Conservation (phyloP, 345 rosid species). For the Geranium brycei region DNA sequence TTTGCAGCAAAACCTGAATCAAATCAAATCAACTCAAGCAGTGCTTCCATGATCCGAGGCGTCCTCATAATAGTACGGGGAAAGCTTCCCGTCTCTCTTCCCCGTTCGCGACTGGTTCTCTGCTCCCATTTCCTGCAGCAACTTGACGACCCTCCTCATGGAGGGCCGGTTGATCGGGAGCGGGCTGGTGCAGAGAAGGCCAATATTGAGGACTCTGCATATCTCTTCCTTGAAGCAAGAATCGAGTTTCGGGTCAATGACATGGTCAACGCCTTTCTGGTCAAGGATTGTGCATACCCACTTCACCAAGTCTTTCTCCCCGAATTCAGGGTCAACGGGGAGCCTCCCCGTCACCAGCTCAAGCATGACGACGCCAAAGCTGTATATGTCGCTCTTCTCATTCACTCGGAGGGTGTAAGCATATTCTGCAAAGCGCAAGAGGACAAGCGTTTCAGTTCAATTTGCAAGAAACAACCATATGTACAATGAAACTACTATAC, state of each 20-base stretch:
- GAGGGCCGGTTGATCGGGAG: slow-evolving; percentile 91
- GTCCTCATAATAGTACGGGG: slow-evolving; percentile 32
- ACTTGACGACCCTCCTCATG: slow-evolving; percentile 87
- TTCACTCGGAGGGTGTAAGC: slow-evolving; percentile 93
- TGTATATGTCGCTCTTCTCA: slow-evolving; percentile 98
- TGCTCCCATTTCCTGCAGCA: slow-evolving; percentile 63
- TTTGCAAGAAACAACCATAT: too few relatives aligned
- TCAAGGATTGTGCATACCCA: slow-evolving; percentile 75
- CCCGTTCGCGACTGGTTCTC: slow-evolving; percentile 22
- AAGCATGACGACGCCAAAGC: slow-evolving; percentile 88
- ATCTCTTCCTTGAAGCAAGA: slow-evolving; percentile 76
- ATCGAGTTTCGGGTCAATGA: slow-evolving; percentile 68
- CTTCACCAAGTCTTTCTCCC: slow-evolving; percentile 89
- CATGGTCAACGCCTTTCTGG: slow-evolving; percentile 71
- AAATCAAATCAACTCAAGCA: slow-evolving; percentile 25
- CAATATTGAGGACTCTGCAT: slow-evolving; percentile 75
- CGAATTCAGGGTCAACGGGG: slow-evolving; percentile 68
- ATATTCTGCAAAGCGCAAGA: slow-evolving; percentile 44
- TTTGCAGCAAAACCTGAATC: too few relatives aligned
- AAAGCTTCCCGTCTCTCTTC: slow-evolving; percentile 66
- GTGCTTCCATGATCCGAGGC: slow-evolving; percentile 32
- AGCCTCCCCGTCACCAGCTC: slow-evolving; percentile 81
- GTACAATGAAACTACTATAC: too few relatives aligned
- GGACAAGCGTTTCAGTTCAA: too few relatives aligned
- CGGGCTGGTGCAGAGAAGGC: slow-evolving; percentile 71